A percentile compares a stretch with the other conserved stretches of the same genome.
Evolutionary conservation across 176 grass and related monocot genomes (phyloP).

Genomic region (Tuctoria greenei): DNA sequence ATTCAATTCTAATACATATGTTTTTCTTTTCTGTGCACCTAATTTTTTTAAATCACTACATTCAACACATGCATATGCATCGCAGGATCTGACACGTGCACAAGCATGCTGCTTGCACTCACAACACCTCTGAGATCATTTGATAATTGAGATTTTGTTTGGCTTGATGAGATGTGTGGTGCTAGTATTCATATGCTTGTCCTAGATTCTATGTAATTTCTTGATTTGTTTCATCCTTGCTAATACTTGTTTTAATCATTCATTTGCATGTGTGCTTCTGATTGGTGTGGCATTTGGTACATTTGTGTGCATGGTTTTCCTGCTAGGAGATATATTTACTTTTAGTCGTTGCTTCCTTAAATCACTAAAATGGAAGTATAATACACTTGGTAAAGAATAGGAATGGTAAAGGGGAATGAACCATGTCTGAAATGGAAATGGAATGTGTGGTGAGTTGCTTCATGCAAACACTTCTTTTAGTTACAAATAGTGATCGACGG

Average conservation of each 20-base stretch:
- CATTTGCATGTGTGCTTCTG: not conserved
- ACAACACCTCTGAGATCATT: not conserved
- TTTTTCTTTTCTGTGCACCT: not conserved
- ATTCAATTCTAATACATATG: not conserved
- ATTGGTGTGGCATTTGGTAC: too few species aligned
- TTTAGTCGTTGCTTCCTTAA: too few species aligned
- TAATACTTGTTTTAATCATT: conserved; percentile 4
- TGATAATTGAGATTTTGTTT: not conserved
- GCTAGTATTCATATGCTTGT: conserved; percentile 10
- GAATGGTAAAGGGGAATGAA: too few species aligned
- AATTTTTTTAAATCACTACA: not conserved
- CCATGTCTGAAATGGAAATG: too few species aligned
- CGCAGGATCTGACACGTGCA: not conserved
- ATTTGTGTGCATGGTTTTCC: too few species aligned
- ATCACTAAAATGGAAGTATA: too few species aligned
- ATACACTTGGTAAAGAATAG: too few species aligned
- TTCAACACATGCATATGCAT: not conserved
- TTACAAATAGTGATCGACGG: not conserved
- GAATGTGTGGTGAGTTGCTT: too few species aligned
- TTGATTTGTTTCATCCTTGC: not conserved
- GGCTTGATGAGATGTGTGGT: not conserved
- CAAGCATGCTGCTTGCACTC: not conserved
- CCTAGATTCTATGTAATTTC: not conserved
- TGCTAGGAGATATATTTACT: too few species aligned
- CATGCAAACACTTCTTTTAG: not conserved